These are phyloP conservation scores for Trichoderma breve DNA, from an alignment of 2,329 filamentous ascomycete genomes.

Conservation along the genomic window DNA sequence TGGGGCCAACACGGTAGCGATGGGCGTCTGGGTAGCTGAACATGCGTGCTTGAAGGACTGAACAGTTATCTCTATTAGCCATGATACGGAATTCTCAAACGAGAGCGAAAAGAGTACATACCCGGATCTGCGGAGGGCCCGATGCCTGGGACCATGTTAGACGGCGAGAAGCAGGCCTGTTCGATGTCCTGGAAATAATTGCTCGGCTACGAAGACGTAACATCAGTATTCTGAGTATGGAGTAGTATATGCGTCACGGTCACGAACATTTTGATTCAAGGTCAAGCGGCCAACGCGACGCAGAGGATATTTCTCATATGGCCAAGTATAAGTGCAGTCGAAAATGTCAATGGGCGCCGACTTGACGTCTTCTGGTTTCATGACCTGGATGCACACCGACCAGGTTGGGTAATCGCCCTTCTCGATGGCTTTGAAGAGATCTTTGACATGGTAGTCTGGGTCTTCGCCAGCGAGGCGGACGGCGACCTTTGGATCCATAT, in stretches of 20 bases:
- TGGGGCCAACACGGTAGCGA: constrained; percentile 60
- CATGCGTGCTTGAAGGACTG: constrained; percentile 56
- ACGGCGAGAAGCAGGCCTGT: constrained; percentile 65
- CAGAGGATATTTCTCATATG: constrained; percentile 60
- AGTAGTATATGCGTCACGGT: background rate
- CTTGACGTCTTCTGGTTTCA: constrained; percentile 59
- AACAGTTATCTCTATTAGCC: background rate
- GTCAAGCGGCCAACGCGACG: constrained; percentile 62
- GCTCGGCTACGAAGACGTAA: constrained; percentile 36
- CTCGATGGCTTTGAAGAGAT: constrained; percentile 63
- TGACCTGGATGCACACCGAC: constrained; percentile 62
- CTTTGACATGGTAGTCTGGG: constrained; percentile 61
- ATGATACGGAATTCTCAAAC: background rate
- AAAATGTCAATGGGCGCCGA: constrained; percentile 56
- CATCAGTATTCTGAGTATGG: background rate
- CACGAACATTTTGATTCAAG: constrained; percentile 57
- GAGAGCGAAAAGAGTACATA: background rate
- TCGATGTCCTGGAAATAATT: constrained; percentile 72
- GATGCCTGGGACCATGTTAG: constrained; percentile 62
- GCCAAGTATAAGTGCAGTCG: constrained; percentile 69
- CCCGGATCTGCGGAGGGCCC: constrained; percentile 59
- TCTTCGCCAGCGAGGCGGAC: constrained; percentile 52
- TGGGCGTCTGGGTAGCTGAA: constrained; percentile 63
- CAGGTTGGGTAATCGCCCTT: constrained; percentile 60
- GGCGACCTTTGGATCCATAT: constrained; percentile 58